Evolutionary conservation across 176 grass and related monocot genomes (phyloP), one percentile per base, ranked within the genome.

Genomic region (Paspalum notatum): DNA sequence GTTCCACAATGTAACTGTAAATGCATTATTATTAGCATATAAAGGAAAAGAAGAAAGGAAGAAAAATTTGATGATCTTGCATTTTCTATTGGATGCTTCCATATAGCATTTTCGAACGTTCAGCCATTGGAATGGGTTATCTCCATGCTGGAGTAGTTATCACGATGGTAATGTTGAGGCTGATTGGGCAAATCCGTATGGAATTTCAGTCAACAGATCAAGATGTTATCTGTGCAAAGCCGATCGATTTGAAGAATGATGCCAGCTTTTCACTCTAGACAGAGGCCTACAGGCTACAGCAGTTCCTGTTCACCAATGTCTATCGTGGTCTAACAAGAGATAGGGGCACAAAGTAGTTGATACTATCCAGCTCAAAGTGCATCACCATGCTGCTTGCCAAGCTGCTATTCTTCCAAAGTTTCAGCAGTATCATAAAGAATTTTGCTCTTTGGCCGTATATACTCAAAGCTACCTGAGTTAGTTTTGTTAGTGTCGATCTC

Each of bases 1-100:
- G 12, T 51, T 41, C 66, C 22, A 66, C 83, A 74, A 51, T 90
- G 88, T 90, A 86, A 82, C 83, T 90, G 88, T 90, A 90, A 89
- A 86, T 82, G 78, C 83, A 82, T 78, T 76, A 49, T 49, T 71
- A 62, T 10, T 62, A 78, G 85, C 79, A 51, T 85, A 90, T 63
- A 82, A 81, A 82, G 58, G 32, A 32, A n/a, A n/a, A n/a, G 49
- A 76, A 82, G 73, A 50, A 72, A 85, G 42, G 59, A 81, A 69
- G 72, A 69, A 79, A 66, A 73, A 85, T 72, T 41, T 43, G 24
- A 60, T 86, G 72, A 52, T 72, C 71, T 78, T 78, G 14, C 83
- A 73, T 67, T 65, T 53, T 64, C 18, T 52, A 21, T 82, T 67
- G 66, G 16, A 44, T 85, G 26, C 72, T 85, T 72, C 16, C 55